Percentiles rank a stretch among this genome's conserved stretches.
Conservation (phyloP, 1,284 basidiomycete species). For the Malassezia sp. region DNA sequence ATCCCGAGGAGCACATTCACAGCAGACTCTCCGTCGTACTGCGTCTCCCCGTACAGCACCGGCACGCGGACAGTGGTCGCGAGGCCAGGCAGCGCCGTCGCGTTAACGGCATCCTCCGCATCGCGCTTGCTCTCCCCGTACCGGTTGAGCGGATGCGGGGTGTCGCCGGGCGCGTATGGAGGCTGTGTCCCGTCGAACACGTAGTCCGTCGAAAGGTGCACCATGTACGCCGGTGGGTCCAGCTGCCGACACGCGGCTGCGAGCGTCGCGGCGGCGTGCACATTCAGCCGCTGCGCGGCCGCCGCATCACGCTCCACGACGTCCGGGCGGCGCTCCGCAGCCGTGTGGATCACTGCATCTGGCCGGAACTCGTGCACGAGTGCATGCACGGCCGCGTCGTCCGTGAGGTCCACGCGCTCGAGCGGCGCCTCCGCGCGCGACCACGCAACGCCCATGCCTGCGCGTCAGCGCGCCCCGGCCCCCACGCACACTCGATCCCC, state of each 20-base stretch:
- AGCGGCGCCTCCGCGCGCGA: slow-evolving; percentile 44
- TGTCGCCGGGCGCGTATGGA: slow-evolving; percentile 49
- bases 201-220: slow-evolving; percentile 50
- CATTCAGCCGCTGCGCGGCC: slow-evolving; percentile 50
- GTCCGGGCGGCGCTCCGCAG: slow-evolving; percentile 50
- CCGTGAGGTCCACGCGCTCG: slow-evolving; percentile 49
- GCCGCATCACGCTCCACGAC: slow-evolving; percentile 48
- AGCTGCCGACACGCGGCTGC: slow-evolving; percentile 20
- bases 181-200: slow-evolving; percentile 47
- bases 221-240: slow-evolving; percentile 23
- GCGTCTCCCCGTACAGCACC: slow-evolving; percentile 34
- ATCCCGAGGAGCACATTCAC: slow-evolving; percentile 37
- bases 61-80: slow-evolving; percentile 49
- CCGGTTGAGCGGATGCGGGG: slow-evolving; percentile 50
- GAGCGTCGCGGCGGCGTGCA: slow-evolving; percentile 48
- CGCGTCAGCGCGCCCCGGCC: slow-evolving; percentile 15
- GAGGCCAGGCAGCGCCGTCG: slow-evolving; percentile 22
- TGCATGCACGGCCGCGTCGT: slow-evolving; percentile 45
- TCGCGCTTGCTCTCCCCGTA: slow-evolving; percentile 47
- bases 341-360: slow-evolving; percentile 50
- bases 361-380: slow-evolving; percentile 47
- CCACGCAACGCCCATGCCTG: slow-evolving; percentile 45
- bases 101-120: slow-evolving; percentile 43
- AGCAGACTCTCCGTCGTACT: slow-evolving; percentile 34
- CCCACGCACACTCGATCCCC: no score